A percentile compares a stretch with the other conserved stretches of the same genome.
phyloP scores from a whole-genome alignment of 495 filamentous ascomycete genomes.

The Podospora bellae-mahoneyi region DNA sequence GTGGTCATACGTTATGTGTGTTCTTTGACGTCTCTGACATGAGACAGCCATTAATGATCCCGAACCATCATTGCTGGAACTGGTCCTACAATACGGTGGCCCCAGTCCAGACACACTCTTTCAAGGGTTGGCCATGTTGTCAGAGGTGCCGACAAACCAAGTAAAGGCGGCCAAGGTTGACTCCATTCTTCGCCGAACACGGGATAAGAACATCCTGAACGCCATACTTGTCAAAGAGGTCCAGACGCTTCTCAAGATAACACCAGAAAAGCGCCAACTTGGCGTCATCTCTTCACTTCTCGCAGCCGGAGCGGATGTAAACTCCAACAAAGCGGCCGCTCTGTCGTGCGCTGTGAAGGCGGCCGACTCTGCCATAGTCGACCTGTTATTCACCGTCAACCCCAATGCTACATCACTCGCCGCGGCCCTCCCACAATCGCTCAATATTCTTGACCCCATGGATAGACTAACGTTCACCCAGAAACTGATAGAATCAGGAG shows the following conservation, averaged over 20 bases:
- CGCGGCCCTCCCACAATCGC: constrained; percentile 40
- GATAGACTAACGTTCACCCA: constrained; percentile 43
- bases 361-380: constrained; percentile 38
- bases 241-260: constrained; percentile 32
- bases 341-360: constrained; percentile 40
- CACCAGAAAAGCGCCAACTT: constrained; percentile 28
- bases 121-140: constrained; percentile 34
- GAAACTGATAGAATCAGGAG: constrained; percentile 41
- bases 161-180: constrained; percentile 40
- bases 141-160: constrained; percentile 30
- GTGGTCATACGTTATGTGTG: not conserved
- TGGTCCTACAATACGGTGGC: constrained; percentile 40
- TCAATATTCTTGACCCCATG: constrained; percentile 43
- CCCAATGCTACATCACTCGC: constrained; percentile 35
- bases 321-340: constrained; percentile 41
- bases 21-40: constrained; percentile 10
- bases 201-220: constrained; percentile 34
- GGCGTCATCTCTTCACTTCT: constrained; percentile 37
- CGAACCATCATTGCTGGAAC: constrained; percentile 39
- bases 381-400: constrained; percentile 36
- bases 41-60: constrained; percentile 32
- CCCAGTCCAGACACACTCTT: constrained; percentile 34
- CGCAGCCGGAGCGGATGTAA: constrained; percentile 44
- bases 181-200: constrained; percentile 36
- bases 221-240: constrained; percentile 42